phyloP scores from a whole-genome alignment of 352 stramenopile genomes.

The Phytophthora quininea region DNA sequence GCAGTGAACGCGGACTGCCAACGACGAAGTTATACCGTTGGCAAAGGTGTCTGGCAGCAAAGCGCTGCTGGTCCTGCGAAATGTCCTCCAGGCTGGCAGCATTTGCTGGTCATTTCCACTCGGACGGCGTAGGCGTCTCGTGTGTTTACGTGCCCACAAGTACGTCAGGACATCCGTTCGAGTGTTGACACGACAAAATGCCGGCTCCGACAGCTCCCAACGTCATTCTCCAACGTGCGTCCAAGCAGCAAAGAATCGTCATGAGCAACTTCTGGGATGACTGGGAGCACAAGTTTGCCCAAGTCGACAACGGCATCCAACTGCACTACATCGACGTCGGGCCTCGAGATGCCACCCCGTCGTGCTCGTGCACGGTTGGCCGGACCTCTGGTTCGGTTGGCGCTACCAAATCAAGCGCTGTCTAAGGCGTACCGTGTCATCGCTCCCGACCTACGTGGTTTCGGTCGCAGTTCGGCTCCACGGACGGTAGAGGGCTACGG shows the following conservation, averaged over 20 bases:
- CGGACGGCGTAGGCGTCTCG: neutral
- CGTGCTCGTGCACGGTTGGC: conserved; percentile 74
- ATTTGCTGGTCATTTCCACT: no score
- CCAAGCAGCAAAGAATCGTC: neutral
- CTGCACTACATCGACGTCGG: conserved; percentile 73
- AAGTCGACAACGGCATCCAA: conserved; percentile 37
- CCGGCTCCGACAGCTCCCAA: neutral
- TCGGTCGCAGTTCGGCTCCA: conserved; percentile 57
- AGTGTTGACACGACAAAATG: neutral
- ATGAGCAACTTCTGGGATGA: conserved; percentile 24
- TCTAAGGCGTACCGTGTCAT: conserved; percentile 61
- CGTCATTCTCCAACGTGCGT: neutral
- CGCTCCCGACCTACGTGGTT: conserved; percentile 57
- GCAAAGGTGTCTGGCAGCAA: no score
- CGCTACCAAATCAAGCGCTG: conserved; percentile 64
- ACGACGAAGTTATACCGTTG: no score
- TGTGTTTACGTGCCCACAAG: neutral
- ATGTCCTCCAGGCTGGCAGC: no score
- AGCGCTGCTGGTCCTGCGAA: no score
- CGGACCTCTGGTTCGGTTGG: conserved; percentile 78
- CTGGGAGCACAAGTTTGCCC: conserved; percentile 13
- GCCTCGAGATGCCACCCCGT: conserved; percentile 52
- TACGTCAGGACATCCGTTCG: neutral
- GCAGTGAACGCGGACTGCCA: no score
- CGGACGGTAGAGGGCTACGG: conserved; percentile 49